Evolutionary conservation across 2,329 filamentous ascomycete genomes (phyloP).

Genomic region (Plectosphaerella cucumerina): DNA sequence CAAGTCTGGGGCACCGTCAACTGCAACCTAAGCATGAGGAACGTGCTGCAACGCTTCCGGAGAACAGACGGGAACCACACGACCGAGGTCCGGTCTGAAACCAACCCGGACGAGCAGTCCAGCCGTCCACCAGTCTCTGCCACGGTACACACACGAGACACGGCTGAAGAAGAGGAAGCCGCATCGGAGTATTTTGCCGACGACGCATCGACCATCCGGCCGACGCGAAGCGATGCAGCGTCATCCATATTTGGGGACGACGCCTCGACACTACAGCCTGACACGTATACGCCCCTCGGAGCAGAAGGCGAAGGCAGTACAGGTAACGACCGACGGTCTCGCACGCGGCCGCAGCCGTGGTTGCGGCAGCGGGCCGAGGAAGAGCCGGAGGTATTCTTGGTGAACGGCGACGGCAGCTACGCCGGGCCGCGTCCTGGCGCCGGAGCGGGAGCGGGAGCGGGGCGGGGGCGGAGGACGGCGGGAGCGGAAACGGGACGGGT

Average conservation of each 20-base stretch:
- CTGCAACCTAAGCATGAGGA: no score
- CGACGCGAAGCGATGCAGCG: background rate
- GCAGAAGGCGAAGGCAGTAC: background rate
- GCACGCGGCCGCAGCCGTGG: background rate
- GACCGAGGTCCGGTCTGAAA: no score
- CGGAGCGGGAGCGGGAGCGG: background rate
- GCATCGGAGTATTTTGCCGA: background rate
- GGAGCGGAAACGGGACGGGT: background rate
- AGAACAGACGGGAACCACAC: no score
- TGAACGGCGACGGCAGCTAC: background rate
- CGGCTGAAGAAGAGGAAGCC: background rate
- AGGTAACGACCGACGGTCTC: background rate
- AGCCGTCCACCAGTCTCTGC: background rate
- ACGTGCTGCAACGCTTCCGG: no score
- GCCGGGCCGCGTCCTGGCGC: no score
- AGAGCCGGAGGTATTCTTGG: background rate
- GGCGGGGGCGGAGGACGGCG: background rate
- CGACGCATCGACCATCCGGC: background rate
- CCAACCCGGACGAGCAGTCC: no score
- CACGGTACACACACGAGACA: background rate
- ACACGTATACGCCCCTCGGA: background rate
- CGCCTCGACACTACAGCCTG: background rate
- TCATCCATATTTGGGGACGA: background rate
- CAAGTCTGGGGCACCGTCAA: no score
- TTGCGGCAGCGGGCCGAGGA: background rate